These are phyloP conservation scores for Cryptococcus hybrid DNA, from an alignment of 1,284 basidiomycete species.

Conservation along the genomic window DNA sequence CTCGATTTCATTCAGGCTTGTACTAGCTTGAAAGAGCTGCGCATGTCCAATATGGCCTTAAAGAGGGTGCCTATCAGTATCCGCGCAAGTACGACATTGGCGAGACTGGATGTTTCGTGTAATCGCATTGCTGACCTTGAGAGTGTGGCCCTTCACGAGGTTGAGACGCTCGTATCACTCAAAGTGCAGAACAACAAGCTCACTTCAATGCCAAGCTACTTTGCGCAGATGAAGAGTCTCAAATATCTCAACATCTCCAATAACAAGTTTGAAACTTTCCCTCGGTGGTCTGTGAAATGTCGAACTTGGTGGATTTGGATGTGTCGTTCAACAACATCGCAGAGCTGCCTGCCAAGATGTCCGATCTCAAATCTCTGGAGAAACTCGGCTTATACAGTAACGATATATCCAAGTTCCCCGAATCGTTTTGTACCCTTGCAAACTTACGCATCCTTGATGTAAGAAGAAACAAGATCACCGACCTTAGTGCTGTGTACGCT, in stretches of 20 bases:
- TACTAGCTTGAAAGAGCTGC: constrained; percentile 76
- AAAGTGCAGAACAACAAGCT: constrained; percentile 92
- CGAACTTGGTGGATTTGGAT: constrained; percentile 78
- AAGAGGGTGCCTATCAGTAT: constrained; percentile 89
- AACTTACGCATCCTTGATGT: constrained; percentile 75
- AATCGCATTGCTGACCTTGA: constrained; percentile 91
- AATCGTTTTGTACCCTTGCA: constrained; percentile 62
- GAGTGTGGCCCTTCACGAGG: constrained; percentile 76
- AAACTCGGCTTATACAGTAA: constrained; percentile 87
- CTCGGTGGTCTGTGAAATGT: constrained; percentile 69
- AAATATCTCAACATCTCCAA: constrained; percentile 91
- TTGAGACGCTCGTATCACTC: constrained; percentile 69
- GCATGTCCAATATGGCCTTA: constrained; percentile 89
- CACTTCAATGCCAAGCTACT: constrained; percentile 80
- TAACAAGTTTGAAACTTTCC: constrained; percentile 88
- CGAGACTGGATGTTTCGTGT: constrained; percentile 85
- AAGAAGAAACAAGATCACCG: constrained; percentile 73
- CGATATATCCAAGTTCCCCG: constrained; percentile 72
- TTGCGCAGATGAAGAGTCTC: constrained; percentile 69
- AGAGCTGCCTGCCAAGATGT: constrained; percentile 77
- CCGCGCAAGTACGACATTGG: constrained; percentile 69
- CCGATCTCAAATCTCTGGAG: constrained; percentile 66
- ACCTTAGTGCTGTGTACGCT: constrained; percentile 66
- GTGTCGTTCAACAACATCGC: constrained; percentile 92
- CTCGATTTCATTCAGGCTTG: constrained; percentile 95